These are phyloP conservation scores for Boletales sp. DNA, from an alignment of 768 basidiomycete genomes.

Conservation along the genomic window DNA sequence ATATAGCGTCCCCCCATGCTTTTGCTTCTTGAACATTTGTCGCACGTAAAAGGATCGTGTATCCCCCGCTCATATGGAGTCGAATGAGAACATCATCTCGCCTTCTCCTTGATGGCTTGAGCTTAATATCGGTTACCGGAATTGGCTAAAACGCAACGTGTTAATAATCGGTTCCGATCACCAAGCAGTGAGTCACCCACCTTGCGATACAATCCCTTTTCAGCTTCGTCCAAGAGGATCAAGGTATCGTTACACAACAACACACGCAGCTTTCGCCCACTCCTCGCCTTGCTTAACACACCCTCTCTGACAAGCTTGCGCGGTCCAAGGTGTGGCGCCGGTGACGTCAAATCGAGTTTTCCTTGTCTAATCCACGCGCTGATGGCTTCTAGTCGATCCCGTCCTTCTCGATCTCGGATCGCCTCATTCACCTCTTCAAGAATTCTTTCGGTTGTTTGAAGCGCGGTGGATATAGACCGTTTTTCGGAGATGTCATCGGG, in stretches of 20 bases:
- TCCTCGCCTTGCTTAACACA: slow-evolving; percentile 73
- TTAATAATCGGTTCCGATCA: too few species aligned
- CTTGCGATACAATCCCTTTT: slow-evolving; percentile 76
- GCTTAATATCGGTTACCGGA: too few species aligned
- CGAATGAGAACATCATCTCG: too few species aligned
- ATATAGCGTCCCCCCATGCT: too few species aligned
- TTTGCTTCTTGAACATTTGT: too few species aligned
- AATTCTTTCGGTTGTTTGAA: slow-evolving; percentile 66
- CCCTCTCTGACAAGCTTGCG: slow-evolving; percentile 81
- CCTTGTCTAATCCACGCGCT: slow-evolving; percentile 89
- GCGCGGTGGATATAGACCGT: slow-evolving; percentile 47
- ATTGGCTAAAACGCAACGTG: too few species aligned
- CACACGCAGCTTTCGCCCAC: slow-evolving; percentile 69
- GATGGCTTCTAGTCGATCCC: slow-evolving; percentile 68
- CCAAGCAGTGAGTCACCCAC: slow-evolving; percentile 37
- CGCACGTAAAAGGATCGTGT: too few species aligned
- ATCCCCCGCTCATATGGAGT: too few species aligned
- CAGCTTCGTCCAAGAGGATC: slow-evolving; percentile 72
- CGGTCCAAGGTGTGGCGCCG: slow-evolving; percentile 81
- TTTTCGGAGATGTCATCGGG: slow-evolving; percentile 44
- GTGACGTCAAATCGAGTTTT: slow-evolving; percentile 83
- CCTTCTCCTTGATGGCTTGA: too few species aligned
- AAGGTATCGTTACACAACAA: slow-evolving; percentile 90
- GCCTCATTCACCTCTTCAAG: slow-evolving; percentile 84
- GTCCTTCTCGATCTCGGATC: slow-evolving; percentile 79